Evolutionary conservation across 225 moss, liverwort and hornwort genomes (phyloP).

Genomic region (Physcomitrium patens): DNA sequence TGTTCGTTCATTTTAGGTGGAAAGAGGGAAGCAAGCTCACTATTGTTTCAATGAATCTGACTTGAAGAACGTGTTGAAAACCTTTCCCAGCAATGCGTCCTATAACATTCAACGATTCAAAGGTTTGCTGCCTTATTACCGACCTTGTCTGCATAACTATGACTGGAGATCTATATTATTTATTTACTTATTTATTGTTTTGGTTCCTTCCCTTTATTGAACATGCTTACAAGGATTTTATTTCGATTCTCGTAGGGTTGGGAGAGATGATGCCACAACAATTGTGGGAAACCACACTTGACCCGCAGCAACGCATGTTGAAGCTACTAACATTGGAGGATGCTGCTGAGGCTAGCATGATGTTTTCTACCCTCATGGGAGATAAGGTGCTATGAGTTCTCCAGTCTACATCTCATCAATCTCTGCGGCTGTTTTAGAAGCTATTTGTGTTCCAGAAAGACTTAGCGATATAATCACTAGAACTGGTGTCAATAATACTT

Average conservation of each 20-base stretch:
- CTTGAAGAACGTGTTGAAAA: conserved; percentile 42
- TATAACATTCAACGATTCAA: conserved; percentile 75
- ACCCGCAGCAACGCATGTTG: conserved; percentile 62
- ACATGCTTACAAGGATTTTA: not conserved
- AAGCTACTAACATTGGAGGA: conserved; percentile 68
- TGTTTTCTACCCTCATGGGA: conserved; percentile 66
- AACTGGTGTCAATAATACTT: not conserved
- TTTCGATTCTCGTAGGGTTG: conserved; percentile 37
- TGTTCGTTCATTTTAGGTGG: conserved; percentile 39
- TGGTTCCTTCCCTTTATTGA: not conserved
- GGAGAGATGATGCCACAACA: conserved; percentile 85
- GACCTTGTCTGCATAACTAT: not conserved
- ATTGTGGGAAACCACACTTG: conserved; percentile 75
- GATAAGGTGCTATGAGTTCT: conserved; percentile 41
- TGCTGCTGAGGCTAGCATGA: conserved; percentile 64
- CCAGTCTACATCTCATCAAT: not conserved
- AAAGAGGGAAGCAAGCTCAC: conserved; percentile 61
- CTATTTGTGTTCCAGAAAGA: not conserved
- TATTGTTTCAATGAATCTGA: conserved; percentile 69
- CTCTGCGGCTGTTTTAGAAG: not conserved
- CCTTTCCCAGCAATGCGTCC: conserved; percentile 55
- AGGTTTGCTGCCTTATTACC: conserved; percentile 29
- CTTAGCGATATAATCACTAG: not conserved
- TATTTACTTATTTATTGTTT: not conserved
- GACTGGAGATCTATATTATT: not conserved